These are phyloP conservation scores for Rubroboletus pulcherrimus DNA, from an alignment of 768 basidiomycete genomes.

Conservation along the genomic window DNA sequence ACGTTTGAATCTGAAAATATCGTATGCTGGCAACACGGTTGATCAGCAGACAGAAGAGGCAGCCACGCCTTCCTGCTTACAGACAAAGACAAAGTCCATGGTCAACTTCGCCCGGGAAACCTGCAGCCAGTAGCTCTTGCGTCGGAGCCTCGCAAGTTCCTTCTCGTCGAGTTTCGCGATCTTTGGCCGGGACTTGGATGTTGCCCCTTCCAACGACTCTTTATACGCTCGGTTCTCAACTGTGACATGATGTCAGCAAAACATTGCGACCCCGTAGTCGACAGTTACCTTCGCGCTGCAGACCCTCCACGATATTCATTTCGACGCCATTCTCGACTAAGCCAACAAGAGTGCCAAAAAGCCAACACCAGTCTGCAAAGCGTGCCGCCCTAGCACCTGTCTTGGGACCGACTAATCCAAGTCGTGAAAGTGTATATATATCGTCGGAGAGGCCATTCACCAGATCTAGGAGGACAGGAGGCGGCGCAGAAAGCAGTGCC, in stretches of 20 bases:
- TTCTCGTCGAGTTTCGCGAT: slow-evolving; percentile 59
- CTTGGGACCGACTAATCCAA: slow-evolving; percentile 65
- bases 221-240: slow-evolving; percentile 70
- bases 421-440: slow-evolving; percentile 65
- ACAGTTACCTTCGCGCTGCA: slow-evolving; percentile 57
- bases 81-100: slow-evolving; percentile 88
- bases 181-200: slow-evolving; percentile 64
- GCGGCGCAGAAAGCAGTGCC: slow-evolving; percentile 72
- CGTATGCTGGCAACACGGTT: slow-evolving; percentile 54
- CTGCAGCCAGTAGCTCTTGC: slow-evolving; percentile 75
- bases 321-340: slow-evolving; percentile 84
- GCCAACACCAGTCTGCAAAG: slow-evolving; percentile 86
- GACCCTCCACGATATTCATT: slow-evolving; percentile 60
- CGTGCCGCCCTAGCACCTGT: slow-evolving; percentile 67
- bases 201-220: slow-evolving; percentile 69
- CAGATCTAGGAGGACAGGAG: slow-evolving; percentile 77
- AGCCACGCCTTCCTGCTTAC: slow-evolving; percentile 42
- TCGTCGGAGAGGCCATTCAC: slow-evolving; percentile 75
- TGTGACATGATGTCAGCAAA: slow-evolving; percentile 26
- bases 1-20: slow-evolving; percentile 67
- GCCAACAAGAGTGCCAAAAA: slow-evolving; percentile 72
- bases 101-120: slow-evolving; percentile 64
- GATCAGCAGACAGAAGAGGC: slow-evolving; percentile 6
- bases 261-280: neutral
- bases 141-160: slow-evolving; percentile 63